Conservation (phyloP, 2,329 filamentous ascomycete species). For the Stagonosporopsis vannaccii region DNA sequence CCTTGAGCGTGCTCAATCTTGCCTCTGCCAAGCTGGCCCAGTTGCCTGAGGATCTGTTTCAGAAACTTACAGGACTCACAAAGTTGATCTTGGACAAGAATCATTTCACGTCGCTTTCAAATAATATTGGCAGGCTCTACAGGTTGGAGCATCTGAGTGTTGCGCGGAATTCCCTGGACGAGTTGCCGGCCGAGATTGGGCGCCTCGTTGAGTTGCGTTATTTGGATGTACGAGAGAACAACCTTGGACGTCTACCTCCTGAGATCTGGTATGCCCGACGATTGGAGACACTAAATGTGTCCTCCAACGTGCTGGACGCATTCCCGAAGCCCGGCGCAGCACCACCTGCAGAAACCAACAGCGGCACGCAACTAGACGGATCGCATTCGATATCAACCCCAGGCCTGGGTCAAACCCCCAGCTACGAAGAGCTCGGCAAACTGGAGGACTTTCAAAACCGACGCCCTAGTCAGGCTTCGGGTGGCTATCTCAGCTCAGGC, state of each 20-base stretch:
- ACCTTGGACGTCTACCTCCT: constrained; percentile 83
- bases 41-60: constrained; percentile 84
- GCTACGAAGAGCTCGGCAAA: constrained; percentile 77
- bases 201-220: constrained; percentile 83
- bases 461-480: constrained; percentile 84
- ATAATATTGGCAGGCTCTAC: constrained; percentile 81
- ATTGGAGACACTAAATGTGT: constrained; percentile 90
- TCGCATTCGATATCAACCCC: constrained; percentile 57
- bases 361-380: constrained; percentile 47
- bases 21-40: constrained; percentile 91
- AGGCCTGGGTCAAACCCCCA: constrained; percentile 63
- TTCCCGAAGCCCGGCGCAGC: constrained; percentile 87
- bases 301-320: constrained; percentile 87
- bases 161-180: constrained; percentile 85
- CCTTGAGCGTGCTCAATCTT: constrained; percentile 84
- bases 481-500: constrained; percentile 76
- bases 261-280: constrained; percentile 97
- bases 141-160: constrained; percentile 92
- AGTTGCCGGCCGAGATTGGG: constrained; percentile 86
- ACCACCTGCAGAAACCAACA: constrained; percentile 59
- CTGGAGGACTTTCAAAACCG: constrained; percentile 69
- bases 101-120: constrained; percentile 89
- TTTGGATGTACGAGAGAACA: constrained; percentile 91
- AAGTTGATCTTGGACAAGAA: constrained; percentile 93
- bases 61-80: constrained; percentile 84